Evolutionary conservation across 768 basidiomycete genomes (phyloP).

Genomic region (Russula griseocarnosa): DNA sequence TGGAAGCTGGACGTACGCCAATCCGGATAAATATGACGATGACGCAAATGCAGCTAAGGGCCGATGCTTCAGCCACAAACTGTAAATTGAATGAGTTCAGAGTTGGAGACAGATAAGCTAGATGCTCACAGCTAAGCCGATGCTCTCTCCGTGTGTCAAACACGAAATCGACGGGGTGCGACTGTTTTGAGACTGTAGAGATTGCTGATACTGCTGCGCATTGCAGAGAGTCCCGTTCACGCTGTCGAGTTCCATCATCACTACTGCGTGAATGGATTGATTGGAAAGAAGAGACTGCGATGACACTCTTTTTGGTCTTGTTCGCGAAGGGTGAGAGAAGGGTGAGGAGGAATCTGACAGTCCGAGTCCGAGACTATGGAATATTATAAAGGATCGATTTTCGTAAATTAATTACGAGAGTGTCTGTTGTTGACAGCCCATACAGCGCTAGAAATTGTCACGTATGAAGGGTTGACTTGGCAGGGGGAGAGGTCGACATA

Average conservation of each 20-base stretch:
- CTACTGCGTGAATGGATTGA: not conserved
- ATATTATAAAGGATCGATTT: not conserved
- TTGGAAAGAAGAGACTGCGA: not conserved
- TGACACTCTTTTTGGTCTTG: not conserved
- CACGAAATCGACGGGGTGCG: conserved; percentile 26
- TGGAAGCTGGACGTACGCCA: conserved; percentile 1
- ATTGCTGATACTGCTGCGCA: not conserved
- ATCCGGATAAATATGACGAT: conserved; percentile 3
- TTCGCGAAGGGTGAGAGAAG: not conserved
- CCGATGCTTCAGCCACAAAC: conserved; percentile 30
- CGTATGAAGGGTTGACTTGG: too few relatives aligned
- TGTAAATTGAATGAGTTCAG: not conserved
- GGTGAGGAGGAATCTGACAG: not conserved
- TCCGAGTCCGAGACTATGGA: not conserved
- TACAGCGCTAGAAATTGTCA: not conserved
- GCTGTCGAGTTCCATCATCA: not conserved
- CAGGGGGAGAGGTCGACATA: too few relatives aligned
- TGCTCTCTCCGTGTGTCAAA: conserved; percentile 37
- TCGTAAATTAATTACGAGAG: not conserved
- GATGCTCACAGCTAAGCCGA: conserved; percentile 37
- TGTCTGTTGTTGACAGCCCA: not conserved
- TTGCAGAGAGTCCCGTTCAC: conserved; percentile 20
- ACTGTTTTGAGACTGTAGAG: not conserved
- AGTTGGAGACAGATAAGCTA: conserved; percentile 1
- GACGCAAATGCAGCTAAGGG: too few relatives aligned